Conservation (phyloP, 1,139 yeast species). For the Lodderomyces parapsilosis region DNA sequence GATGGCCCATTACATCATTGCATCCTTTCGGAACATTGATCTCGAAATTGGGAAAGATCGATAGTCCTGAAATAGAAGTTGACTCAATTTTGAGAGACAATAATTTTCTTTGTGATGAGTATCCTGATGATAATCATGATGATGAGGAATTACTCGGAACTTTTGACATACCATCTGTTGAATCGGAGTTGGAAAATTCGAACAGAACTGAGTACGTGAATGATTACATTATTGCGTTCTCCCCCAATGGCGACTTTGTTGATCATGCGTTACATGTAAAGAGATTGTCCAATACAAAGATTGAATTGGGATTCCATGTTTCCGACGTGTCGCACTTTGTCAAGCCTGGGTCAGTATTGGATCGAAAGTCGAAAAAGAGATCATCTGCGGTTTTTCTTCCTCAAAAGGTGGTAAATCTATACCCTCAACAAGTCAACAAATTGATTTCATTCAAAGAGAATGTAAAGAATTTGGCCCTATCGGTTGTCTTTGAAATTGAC, state of each 20-base stretch:
- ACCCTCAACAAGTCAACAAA: slow-evolving; percentile 65
- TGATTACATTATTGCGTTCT: slow-evolving; percentile 66
- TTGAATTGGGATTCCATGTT: slow-evolving; percentile 78
- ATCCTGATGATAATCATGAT: slow-evolving; percentile 41
- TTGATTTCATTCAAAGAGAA: slow-evolving; percentile 62
- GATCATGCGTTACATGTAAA: slow-evolving; percentile 84
- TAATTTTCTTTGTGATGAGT: slow-evolving; percentile 86
- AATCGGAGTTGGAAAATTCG: slow-evolving; percentile 32
- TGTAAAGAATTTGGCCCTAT: slow-evolving; percentile 64
- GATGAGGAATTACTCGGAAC: slow-evolving; percentile 14
- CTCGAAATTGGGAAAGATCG: slow-evolving; percentile 80
- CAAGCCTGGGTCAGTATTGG: slow-evolving; percentile 71
- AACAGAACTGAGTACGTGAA: slow-evolving; percentile 57
- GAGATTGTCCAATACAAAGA: slow-evolving; percentile 53
- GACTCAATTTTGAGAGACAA: slow-evolving; percentile 91
- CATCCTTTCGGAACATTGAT: slow-evolving; percentile 97
- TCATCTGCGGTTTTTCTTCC: slow-evolving; percentile 88
- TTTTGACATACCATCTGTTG: slow-evolving; percentile 38
- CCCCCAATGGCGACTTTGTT: slow-evolving; percentile 57
- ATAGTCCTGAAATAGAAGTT: slow-evolving; percentile 75
- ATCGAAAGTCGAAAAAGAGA: slow-evolving; percentile 87
- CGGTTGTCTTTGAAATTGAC: slow-evolving; percentile 81
- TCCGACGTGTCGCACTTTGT: slow-evolving; percentile 75
- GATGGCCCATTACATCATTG: slow-evolving; percentile 98
- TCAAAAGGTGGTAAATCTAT: slow-evolving; percentile 68